Base-by-base conservation (phyloP, 192 early-diverging fungal genomes). In the Umbelopsis ramanniana region DNA sequence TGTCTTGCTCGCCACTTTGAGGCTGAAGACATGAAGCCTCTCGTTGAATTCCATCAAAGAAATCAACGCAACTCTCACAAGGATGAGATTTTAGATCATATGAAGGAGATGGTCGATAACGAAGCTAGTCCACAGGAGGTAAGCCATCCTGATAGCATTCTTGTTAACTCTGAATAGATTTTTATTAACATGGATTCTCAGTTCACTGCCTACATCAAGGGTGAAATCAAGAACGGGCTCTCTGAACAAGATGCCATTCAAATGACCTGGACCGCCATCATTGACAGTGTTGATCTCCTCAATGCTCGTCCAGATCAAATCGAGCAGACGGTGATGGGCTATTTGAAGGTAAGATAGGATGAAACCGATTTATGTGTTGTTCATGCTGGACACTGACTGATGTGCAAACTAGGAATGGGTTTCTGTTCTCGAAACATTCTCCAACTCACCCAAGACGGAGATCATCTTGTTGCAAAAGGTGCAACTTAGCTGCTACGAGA, bases 1-100 rank as follows among this genome's bases (percentile, higher is more conserved):
- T 91, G 91, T 79, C 87, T 98, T 74, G 89, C 88, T 55, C 91
- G 92, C 50, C 95, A 98, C 83, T 97, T 97, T 84, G 93, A 95
- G 79, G 93, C 90, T 54, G 92, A 96, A 76, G 95, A 94, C 46
- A 89, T 98, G 89, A 94, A 95, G 80, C 87, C 89, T 63, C 78
- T 98, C 24, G 92, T 93, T 33, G 92, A 91, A 52, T 93, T 92
- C 84, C 89, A 93, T 76, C 90, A 84, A 55, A 91, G 89, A 73
- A 86, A 89, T 33, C 91, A 91, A 79, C 87, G 87, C 46, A 84
- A 83, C 46, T 82, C 84, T 46, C 79, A 83, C 72, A 95, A 92
- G 77, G 88, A 85, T 38, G 84, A 85, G 68, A 83, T 94, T 43
- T 80, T 91, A 21, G 80, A 72, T 15, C 83, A 83, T 22, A 73